phyloP scores from a whole-genome alignment of 2,329 filamentous ascomycete species.

The Ambrosiella xylebori region DNA sequence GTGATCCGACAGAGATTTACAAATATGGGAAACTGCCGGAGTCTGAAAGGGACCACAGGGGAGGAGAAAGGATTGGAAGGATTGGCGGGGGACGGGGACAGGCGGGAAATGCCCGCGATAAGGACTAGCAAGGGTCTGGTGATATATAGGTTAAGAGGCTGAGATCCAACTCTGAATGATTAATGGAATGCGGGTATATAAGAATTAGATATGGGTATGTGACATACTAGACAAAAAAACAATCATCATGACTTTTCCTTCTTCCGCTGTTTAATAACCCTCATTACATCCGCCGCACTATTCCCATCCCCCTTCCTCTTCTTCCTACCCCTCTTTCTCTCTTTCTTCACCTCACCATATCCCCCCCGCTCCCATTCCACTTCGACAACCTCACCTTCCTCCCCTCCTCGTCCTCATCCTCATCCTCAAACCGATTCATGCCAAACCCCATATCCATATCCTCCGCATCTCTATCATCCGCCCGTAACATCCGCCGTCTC shows the following conservation, averaged over 20 bases:
- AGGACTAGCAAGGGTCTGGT: too few relatives aligned
- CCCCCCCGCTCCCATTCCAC: constrained; percentile 36
- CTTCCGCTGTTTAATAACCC: constrained; percentile 47
- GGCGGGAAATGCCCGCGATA: too few relatives aligned
- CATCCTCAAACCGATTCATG: constrained; percentile 70
- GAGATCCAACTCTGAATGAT: not conserved
- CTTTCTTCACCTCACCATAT: constrained; percentile 17
- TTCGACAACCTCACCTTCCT: constrained; percentile 49
- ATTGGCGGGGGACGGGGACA: too few relatives aligned
- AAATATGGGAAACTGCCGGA: too few relatives aligned
- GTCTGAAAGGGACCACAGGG: too few relatives aligned
- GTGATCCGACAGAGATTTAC: too few relatives aligned
- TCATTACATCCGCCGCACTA: constrained; percentile 62
- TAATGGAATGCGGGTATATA: not conserved
- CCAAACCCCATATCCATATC: constrained; percentile 95
- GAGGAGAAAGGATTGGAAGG: too few relatives aligned
- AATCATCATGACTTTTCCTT: not conserved
- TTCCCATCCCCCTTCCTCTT: constrained; percentile 67
- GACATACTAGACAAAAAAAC: not conserved
- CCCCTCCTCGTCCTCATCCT: constrained; percentile 49
- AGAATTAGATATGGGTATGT: not conserved
- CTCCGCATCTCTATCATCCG: constrained; percentile 62
- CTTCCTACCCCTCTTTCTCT: constrained; percentile 50
- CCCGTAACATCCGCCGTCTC: constrained; percentile 55
- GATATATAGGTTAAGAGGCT: too few relatives aligned